These are phyloP conservation scores for Hemisphaericaspora xylofermentans DNA, from an alignment of 1,139 yeast species.

Conservation along the genomic window DNA sequence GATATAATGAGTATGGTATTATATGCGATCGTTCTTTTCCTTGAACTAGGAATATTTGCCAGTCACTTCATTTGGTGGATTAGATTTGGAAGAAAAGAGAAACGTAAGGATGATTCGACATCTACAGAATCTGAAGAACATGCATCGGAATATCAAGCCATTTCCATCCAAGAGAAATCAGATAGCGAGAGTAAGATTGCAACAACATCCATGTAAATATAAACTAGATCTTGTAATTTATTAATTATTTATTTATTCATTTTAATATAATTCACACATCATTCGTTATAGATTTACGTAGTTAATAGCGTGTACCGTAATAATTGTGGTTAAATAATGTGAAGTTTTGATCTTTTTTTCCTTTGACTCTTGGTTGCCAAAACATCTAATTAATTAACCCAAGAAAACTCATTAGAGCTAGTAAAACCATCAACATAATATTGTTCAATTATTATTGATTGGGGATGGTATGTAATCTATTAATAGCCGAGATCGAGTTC, in stretches of 20 bases:
- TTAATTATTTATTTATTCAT: neutral
- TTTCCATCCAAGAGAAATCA: neutral
- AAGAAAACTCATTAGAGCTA: neutral
- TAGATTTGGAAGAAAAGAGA: slow-evolving; percentile 38
- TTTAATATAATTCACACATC: neutral
- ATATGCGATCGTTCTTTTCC: slow-evolving; percentile 65
- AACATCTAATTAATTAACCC: neutral
- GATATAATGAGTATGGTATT: slow-evolving; percentile 78
- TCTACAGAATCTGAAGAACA: neutral
- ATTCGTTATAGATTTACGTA: neutral
- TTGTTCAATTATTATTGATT: neutral
- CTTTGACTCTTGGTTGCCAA: neutral
- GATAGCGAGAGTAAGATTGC: neutral
- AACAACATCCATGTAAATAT: neutral
- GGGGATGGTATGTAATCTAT: neutral
- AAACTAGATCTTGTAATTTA: neutral
- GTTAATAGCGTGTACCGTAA: too few species aligned
- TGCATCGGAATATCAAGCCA: neutral
- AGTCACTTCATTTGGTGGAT: slow-evolving; percentile 74
- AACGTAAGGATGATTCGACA: neutral
- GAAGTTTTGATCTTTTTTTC: too few species aligned
- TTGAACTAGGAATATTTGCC: slow-evolving; percentile 75
- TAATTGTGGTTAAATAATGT: too few species aligned
- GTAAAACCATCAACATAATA: too few species aligned
- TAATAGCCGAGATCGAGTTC: neutral